A percentile compares a stretch with the other conserved stretches of the same genome.
These are phyloP conservation scores for Phytophthora palmivora DNA, from an alignment of 352 stramenopile genomes.

Conservation along the genomic window DNA sequence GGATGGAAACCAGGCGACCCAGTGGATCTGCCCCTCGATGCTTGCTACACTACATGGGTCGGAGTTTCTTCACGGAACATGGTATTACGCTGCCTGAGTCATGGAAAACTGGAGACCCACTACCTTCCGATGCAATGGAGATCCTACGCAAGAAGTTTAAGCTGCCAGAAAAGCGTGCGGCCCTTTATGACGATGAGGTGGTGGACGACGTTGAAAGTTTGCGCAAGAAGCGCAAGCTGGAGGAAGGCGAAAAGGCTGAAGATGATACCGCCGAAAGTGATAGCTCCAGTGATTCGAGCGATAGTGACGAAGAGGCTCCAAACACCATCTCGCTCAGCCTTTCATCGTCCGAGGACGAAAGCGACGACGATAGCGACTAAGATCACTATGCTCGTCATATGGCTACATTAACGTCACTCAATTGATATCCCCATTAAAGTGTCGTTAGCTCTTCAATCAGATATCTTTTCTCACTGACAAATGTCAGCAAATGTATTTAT, in stretches of 20 bases:
- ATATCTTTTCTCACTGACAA: conserved; percentile 4
- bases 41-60: conserved; percentile 84
- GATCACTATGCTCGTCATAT: conserved; percentile 8
- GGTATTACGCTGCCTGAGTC: conserved; percentile 72
- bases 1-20: conserved; percentile 85
- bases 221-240: conserved; percentile 74
- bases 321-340: conserved; percentile 82
- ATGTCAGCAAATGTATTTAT: too few relatives aligned
- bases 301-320: conserved; percentile 62
- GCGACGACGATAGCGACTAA: conserved; percentile 65
- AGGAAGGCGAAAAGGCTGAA: conserved; percentile 48
- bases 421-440: not conserved
- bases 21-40: conserved; percentile 80
- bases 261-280: conserved; percentile 45
- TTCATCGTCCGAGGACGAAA: conserved; percentile 70
- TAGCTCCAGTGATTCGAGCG: conserved; percentile 60
- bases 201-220: conserved; percentile 73
- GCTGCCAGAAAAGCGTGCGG: conserved; percentile 67
- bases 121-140: conserved; percentile 80
- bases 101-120: conserved; percentile 73
- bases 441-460: not conserved
- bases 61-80: conserved; percentile 78
- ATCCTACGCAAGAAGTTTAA: conserved; percentile 85
- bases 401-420: conserved; percentile 9
- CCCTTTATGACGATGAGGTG: conserved; percentile 79